A percentile compares a stretch with the other conserved stretches of the same genome.
phyloP scores from a whole-genome alignment of 495 filamentous ascomycete genomes.

The Podospora bellae-mahoneyi region DNA sequence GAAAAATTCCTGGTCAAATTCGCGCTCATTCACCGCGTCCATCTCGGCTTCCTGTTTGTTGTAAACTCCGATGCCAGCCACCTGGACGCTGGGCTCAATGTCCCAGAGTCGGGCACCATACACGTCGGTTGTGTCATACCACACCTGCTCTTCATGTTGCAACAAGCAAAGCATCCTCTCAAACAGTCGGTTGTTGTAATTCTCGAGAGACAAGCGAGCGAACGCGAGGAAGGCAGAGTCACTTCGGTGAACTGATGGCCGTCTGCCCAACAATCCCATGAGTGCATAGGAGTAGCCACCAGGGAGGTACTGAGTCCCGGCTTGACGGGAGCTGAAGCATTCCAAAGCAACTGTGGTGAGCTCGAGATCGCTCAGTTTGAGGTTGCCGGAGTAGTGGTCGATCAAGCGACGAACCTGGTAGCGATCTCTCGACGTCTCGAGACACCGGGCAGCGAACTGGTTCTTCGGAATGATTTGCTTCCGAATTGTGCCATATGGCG shows the following conservation, averaged over 20 bases:
- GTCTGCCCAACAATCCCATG: conserved; percentile 40
- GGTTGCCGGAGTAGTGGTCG: conserved; percentile 8
- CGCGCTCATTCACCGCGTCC: neutral
- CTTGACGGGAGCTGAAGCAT: conserved; percentile 10
- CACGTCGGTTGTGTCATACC: conserved; percentile 31
- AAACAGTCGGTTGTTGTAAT: conserved; percentile 42
- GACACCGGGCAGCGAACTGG: conserved; percentile 34
- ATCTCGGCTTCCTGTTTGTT: neutral
- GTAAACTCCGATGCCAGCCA: conserved; percentile 1
- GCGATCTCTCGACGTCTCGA: conserved; percentile 9
- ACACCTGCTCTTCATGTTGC: conserved; percentile 21
- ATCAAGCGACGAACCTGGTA: conserved; percentile 3
- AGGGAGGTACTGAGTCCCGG: conserved; percentile 24
- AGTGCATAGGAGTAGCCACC: conserved; percentile 36
- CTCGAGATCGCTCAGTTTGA: conserved; percentile 40
- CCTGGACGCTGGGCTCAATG: conserved; percentile 33
- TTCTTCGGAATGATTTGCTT: conserved; percentile 33
- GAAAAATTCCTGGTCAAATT: conserved; percentile 2
- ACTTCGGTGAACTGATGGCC: conserved; percentile 29
- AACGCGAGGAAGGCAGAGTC: conserved; percentile 45
- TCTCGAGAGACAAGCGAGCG: conserved; percentile 44
- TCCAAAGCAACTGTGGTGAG: conserved; percentile 28
- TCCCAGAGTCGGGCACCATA: conserved; percentile 43
- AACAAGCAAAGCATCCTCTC: conserved; percentile 45
- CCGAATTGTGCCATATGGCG: neutral